phyloP scores from a whole-genome alignment of 1,284 basidiomycete genomes.

The Neotropicomus parvogracilis region DNA sequence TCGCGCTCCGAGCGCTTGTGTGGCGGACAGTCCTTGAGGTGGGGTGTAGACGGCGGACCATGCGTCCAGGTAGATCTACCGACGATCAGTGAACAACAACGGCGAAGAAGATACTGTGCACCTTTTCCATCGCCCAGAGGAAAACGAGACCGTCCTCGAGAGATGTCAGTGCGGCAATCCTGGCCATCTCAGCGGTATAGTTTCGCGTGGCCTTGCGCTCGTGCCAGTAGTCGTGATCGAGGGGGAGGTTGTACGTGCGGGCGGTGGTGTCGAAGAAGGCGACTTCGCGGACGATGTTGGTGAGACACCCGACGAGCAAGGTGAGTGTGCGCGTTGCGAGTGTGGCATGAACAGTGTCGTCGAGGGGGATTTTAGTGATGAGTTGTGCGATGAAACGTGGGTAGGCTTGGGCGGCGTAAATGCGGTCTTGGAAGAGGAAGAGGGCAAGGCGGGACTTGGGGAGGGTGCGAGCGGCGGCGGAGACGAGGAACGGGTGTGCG shows the following conservation, averaged over 20 bases:
- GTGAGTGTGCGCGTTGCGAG: slow-evolving; percentile 45
- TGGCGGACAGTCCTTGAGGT: slow-evolving; percentile 12
- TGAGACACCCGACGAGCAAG: slow-evolving; percentile 48
- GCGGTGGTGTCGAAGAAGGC: slow-evolving; percentile 59
- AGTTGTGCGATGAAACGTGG: slow-evolving; percentile 58
- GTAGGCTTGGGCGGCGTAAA: slow-evolving; percentile 67
- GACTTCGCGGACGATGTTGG: slow-evolving; percentile 59
- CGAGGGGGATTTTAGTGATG: slow-evolving; percentile 51
- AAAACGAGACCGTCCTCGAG: slow-evolving; percentile 67
- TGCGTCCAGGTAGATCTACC: slow-evolving; percentile 58
- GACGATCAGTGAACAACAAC: background rate
- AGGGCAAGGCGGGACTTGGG: slow-evolving; percentile 45
- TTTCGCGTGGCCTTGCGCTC: slow-evolving; percentile 60
- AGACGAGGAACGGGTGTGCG: slow-evolving; percentile 52
- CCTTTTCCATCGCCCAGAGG: slow-evolving; percentile 75
- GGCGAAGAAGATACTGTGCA: background rate
- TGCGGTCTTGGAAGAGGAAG: slow-evolving; percentile 64
- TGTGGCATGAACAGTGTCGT: slow-evolving; percentile 23
- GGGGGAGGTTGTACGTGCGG: slow-evolving; percentile 40
- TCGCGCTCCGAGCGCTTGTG: background rate
- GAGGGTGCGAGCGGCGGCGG: slow-evolving; percentile 51
- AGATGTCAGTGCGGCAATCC: slow-evolving; percentile 42
- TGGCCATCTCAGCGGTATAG: slow-evolving; percentile 69
- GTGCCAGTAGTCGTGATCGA: slow-evolving; percentile 41
- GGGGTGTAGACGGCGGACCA: slow-evolving; percentile 53